Conservation (phyloP, 352 stramenopile species). For the Poterioochromonas sp. region DNA sequence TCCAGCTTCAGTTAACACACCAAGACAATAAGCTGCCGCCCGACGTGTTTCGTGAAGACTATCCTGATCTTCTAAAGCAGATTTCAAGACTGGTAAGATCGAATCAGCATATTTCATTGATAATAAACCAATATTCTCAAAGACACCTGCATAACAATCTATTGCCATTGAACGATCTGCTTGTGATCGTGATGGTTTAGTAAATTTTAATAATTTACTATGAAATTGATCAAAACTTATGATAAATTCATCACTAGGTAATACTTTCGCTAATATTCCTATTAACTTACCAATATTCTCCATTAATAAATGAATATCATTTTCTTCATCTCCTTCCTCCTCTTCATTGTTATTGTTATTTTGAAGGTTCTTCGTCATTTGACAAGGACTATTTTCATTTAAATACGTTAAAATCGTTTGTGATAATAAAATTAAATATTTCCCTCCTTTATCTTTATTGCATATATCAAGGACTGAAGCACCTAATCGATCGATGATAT, state of each 20-base stretch:
- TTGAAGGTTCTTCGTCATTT: too few species aligned
- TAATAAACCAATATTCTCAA: neutral
- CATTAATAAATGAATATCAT: slow-evolving; percentile 81
- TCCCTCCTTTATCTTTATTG: neutral
- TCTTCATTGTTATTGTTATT: slow-evolving; percentile 47
- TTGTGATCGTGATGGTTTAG: slow-evolving; percentile 71
- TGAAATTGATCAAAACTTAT: slow-evolving; percentile 77
- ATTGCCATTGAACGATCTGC: slow-evolving; percentile 83
- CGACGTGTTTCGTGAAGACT: slow-evolving; percentile 81
- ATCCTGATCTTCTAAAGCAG: slow-evolving; percentile 73
- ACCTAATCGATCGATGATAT: slow-evolving; percentile 68
- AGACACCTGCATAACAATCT: slow-evolving; percentile 84
- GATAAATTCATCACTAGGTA: slow-evolving; percentile 79
- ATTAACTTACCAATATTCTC: slow-evolving; percentile 84
- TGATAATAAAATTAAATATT: slow-evolving; percentile 12
- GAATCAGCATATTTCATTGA: slow-evolving; percentile 52
- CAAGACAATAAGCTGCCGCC: slow-evolving; percentile 87
- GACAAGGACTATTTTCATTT: slow-evolving; percentile 52
- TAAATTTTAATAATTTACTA: slow-evolving; percentile 74
- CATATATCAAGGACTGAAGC: neutral
- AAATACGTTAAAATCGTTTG: slow-evolving; percentile 52
- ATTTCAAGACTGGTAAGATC: slow-evolving; percentile 72
- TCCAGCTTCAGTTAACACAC: slow-evolving; percentile 72
- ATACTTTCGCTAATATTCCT: slow-evolving; percentile 80
- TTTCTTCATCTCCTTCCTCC: slow-evolving; percentile 77